These are phyloP conservation scores for Ceratocystis variospora DNA, from an alignment of 2,329 filamentous ascomycete species.

Conservation along the genomic window DNA sequence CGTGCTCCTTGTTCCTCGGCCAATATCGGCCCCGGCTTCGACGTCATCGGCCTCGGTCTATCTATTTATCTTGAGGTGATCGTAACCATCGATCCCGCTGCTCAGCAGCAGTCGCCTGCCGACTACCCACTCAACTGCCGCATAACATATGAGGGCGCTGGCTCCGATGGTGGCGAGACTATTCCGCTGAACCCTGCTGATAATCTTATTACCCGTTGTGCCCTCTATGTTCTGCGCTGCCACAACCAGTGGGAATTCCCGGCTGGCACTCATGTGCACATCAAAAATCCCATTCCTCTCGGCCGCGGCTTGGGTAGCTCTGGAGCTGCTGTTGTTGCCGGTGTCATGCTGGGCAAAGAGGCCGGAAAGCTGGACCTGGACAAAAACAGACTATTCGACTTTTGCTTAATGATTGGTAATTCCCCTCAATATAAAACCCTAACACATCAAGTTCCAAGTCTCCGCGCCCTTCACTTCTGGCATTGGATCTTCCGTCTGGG, in stretches of 20 bases:
- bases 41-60: conserved; percentile 89
- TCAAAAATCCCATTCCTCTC: conserved; percentile 88
- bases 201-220: conserved; percentile 88
- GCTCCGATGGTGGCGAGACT: conserved; percentile 47
- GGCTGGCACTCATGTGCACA: conserved; percentile 74
- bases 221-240: conserved; percentile 87
- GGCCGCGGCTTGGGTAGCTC: conserved; percentile 90
- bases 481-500: background rate
- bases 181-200: conserved; percentile 72
- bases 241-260: conserved; percentile 79
- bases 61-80: conserved; percentile 86
- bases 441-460: background rate
- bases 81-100: conserved; percentile 57
- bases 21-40: conserved; percentile 95
- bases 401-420: conserved; percentile 86
- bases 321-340: conserved; percentile 86
- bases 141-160: conserved; percentile 79
- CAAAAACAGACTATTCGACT: conserved; percentile 79
- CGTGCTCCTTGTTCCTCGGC: conserved; percentile 86
- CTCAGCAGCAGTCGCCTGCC: conserved; percentile 30
- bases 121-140: conserved; percentile 65
- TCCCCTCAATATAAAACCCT: background rate
- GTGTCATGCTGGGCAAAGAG: conserved; percentile 84
- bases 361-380: conserved; percentile 65
- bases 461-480: background rate